These are phyloP conservation scores for Nemania sp. DNA, from an alignment of 2,329 filamentous ascomycete genomes.

Conservation along the genomic window DNA sequence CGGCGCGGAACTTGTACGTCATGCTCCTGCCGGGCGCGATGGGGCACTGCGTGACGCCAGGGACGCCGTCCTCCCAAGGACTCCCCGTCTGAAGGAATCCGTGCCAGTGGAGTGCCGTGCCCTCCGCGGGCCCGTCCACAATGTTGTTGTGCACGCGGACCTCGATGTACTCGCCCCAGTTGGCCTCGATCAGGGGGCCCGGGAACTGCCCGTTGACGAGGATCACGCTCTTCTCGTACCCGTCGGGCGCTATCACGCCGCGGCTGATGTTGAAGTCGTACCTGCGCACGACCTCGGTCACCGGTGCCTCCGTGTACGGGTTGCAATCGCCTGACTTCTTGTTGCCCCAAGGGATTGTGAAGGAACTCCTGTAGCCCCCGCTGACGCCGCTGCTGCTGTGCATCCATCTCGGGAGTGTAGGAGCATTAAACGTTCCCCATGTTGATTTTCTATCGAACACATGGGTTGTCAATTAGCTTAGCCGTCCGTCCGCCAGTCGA, in stretches of 20 bases:
- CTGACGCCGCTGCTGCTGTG: too few species aligned
- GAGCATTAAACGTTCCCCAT: slow-evolving; percentile 43
- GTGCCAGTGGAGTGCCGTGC: slow-evolving; percentile 58
- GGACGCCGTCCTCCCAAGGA: slow-evolving; percentile 59
- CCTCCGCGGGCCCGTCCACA: slow-evolving; percentile 39
- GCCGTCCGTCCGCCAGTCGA: too few species aligned
- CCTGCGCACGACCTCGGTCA: slow-evolving; percentile 58
- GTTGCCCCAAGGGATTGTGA: slow-evolving; percentile 56
- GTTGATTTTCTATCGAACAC: slow-evolving; percentile 32
- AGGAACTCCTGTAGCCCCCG: slow-evolving; percentile 17
- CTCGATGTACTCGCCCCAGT: slow-evolving; percentile 49
- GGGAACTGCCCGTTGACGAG: slow-evolving; percentile 59
- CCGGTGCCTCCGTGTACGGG: slow-evolving; percentile 54
- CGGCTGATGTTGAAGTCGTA: slow-evolving; percentile 60
- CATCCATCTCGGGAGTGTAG: slow-evolving; percentile 41
- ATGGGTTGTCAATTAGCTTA: too few species aligned
- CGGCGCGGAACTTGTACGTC: slow-evolving; percentile 58
- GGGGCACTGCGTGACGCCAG: slow-evolving; percentile 65
- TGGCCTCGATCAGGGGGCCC: slow-evolving; percentile 57
- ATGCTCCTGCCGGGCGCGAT: slow-evolving; percentile 63
- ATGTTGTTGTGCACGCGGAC: slow-evolving; percentile 41
- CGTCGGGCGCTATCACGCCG: slow-evolving; percentile 58
- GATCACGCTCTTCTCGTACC: slow-evolving; percentile 49
- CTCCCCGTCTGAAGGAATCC: slow-evolving; percentile 55
- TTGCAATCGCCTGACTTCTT: slow-evolving; percentile 50